Evolutionary conservation across 352 stramenopile species (phyloP), one percentile per base, ranked within the genome.

Genomic region (Pythium aphanidermatum): DNA sequence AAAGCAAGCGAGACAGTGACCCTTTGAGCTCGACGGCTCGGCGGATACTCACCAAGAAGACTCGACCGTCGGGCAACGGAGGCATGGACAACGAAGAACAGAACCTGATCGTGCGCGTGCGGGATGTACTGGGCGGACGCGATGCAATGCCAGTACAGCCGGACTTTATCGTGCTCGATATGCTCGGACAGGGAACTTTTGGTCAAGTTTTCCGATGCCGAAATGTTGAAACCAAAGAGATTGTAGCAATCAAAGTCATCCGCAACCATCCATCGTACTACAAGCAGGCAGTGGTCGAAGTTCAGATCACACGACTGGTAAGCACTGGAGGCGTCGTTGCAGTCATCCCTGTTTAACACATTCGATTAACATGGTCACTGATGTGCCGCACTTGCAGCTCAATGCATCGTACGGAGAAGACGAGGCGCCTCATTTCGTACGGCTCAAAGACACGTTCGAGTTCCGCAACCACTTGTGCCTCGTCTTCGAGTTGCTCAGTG

Each of bases 231-330:
- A 88, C 70, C 6, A 68, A 90, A 23, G 55, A 76, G 41, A 74
- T 95, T 38, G 90, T 97, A 7, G 91, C 90, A 1, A 94, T 97
- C 49, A 98, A 98, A 63, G 96, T 98, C 46, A 98, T 99, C 53
- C 98, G 98, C 61, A 97, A 84, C 55, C 92, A 92, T 48, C 81
- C 87, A 25, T 98, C 98, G 57, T 74, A 89, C 27, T 68, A 95
- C 58, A 96, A 99, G 51, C 59, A 72, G 29, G 95, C 93, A 7
- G 75, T 89, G 54, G 95, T 90, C 16, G 95, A 99, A 63, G 95
- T 98, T 52, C 72, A 92, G 39, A 74, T 99, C 23, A 72, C 98
- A 45, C 64, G 68, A 23, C 60, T 88, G 61, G 70, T 98, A 21
- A 65, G 72, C n/a, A n/a, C n/a, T n/a, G n/a, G n/a, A n/a, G n/a